These are phyloP conservation scores for Citropsis articulata DNA, from an alignment of 345 rosid genomes.

Conservation along the genomic window DNA sequence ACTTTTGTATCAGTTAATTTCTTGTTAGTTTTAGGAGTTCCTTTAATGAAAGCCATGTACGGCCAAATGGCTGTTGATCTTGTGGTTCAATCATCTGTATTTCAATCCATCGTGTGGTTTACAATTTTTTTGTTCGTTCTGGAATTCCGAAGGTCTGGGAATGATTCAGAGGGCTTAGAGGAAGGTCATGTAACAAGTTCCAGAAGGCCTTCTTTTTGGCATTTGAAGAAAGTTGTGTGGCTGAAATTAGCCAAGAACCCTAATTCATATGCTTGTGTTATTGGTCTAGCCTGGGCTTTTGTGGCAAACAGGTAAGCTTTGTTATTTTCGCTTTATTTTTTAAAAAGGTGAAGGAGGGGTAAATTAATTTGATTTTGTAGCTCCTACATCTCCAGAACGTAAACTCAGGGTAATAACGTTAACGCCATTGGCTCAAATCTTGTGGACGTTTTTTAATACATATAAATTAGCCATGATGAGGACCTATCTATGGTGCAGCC, in stretches of 20 bases:
- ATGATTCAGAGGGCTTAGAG: slow-evolving; percentile 27
- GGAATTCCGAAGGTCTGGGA: slow-evolving; percentile 50
- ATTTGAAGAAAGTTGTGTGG: slow-evolving; percentile 50
- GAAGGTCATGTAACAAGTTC: background rate
- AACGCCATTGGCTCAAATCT: too few relatives aligned
- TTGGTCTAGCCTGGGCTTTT: slow-evolving; percentile 74
- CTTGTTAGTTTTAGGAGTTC: slow-evolving; percentile 52
- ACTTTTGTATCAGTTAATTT: too few relatives aligned
- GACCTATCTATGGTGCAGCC: too few relatives aligned
- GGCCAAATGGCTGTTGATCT: slow-evolving; percentile 69
- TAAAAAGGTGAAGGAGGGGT: too few relatives aligned
- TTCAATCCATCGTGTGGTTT: slow-evolving; percentile 75
- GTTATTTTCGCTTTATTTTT: too few relatives aligned
- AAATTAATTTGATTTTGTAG: too few relatives aligned
- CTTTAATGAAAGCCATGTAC: slow-evolving; percentile 69
- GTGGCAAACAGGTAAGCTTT: slow-evolving; percentile 52
- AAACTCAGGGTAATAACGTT: too few relatives aligned
- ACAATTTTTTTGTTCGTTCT: slow-evolving; percentile 61
- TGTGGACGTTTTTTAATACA: too few relatives aligned
- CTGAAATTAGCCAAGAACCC: slow-evolving; percentile 64
- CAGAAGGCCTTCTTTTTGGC: slow-evolving; percentile 39
- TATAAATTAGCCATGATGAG: too few relatives aligned
- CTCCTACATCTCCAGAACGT: too few relatives aligned
- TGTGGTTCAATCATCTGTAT: slow-evolving; percentile 61
- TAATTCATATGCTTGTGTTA: slow-evolving; percentile 63